phyloP scores from a whole-genome alignment of 2,329 filamentous ascomycete genomes.

The Hymenoscyphus occultus region DNA sequence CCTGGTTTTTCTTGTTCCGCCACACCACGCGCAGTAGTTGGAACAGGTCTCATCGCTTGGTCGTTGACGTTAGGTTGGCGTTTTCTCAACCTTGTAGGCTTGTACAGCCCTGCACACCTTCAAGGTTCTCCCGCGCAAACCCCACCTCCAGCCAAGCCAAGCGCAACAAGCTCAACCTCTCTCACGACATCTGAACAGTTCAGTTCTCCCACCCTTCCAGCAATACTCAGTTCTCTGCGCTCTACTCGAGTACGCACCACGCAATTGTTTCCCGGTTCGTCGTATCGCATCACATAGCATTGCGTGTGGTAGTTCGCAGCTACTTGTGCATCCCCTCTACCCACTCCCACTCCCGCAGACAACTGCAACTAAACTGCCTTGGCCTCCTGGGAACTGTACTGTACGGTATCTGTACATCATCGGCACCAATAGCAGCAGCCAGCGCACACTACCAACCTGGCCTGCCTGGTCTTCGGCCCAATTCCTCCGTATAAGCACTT shows the following conservation, averaged over 20 bases:
- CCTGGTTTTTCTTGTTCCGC: too few relatives aligned
- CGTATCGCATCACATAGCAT: too few relatives aligned
- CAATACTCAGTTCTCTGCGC: background rate
- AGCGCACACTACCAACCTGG: background rate
- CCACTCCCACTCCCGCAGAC: background rate
- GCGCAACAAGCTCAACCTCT: too few relatives aligned
- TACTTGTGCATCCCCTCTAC: background rate
- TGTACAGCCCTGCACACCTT: background rate
- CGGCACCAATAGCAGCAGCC: conserved; percentile 2
- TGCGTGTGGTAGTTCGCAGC: background rate
- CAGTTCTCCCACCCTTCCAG: background rate
- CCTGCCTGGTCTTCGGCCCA: background rate
- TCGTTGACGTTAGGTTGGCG: background rate
- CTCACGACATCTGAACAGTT: background rate
- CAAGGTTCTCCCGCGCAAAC: background rate
- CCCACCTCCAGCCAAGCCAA: too few relatives aligned
- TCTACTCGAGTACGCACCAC: too few relatives aligned
- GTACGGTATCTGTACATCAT: conserved; percentile 7
- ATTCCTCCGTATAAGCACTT: background rate
- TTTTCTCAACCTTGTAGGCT: background rate
- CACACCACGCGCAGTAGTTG: too few relatives aligned
- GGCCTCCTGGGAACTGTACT: too few relatives aligned
- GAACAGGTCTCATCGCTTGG: too few relatives aligned
- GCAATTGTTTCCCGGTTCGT: background rate
- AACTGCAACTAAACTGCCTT: background rate